These are phyloP conservation scores for Catunica adiposa DNA, from an alignment of 2,329 filamentous ascomycete genomes.

Conservation along the genomic window DNA sequence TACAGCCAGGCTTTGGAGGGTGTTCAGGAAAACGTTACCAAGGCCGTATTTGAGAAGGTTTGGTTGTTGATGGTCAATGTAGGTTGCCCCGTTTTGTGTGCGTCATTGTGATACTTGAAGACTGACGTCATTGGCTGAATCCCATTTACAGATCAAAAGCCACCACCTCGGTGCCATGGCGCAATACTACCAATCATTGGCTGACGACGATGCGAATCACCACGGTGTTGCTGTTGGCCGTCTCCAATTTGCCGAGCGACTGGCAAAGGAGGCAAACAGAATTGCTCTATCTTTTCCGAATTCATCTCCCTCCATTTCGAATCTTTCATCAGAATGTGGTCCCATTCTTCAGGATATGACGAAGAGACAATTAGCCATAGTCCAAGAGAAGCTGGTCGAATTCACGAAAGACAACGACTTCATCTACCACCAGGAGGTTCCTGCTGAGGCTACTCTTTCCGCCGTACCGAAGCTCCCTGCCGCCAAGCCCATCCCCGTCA, in stretches of 20 bases:
- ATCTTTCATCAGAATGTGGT: conserved; percentile 67
- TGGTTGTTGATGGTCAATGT: conserved; percentile 76
- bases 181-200: conserved; percentile 83
- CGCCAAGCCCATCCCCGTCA: conserved; percentile 92
- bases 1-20: conserved; percentile 81
- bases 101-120: background rate
- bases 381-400: conserved; percentile 64
- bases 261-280: conserved; percentile 62
- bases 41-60: conserved; percentile 82
- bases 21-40: conserved; percentile 80
- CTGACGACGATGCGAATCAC: conserved; percentile 75
- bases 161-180: conserved; percentile 71
- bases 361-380: conserved; percentile 62
- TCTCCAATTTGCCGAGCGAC: conserved; percentile 61
- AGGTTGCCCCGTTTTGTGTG: conserved; percentile 19
- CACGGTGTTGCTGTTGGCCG: conserved; percentile 75
- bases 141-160: conserved; percentile 46
- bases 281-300: conserved; percentile 65
- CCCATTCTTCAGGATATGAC: conserved; percentile 59
- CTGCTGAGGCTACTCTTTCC: conserved; percentile 64
- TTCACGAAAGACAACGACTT: conserved; percentile 90
- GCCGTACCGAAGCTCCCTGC: conserved; percentile 82
- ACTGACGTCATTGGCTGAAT: conserved; percentile 5
- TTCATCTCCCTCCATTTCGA: conserved; percentile 63
- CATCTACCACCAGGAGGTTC: conserved; percentile 89